Evolutionary conservation across 1,139 yeast genomes (phyloP), one percentile per base, ranked within the genome.

Genomic region (Geotrichum bryndzae): DNA sequence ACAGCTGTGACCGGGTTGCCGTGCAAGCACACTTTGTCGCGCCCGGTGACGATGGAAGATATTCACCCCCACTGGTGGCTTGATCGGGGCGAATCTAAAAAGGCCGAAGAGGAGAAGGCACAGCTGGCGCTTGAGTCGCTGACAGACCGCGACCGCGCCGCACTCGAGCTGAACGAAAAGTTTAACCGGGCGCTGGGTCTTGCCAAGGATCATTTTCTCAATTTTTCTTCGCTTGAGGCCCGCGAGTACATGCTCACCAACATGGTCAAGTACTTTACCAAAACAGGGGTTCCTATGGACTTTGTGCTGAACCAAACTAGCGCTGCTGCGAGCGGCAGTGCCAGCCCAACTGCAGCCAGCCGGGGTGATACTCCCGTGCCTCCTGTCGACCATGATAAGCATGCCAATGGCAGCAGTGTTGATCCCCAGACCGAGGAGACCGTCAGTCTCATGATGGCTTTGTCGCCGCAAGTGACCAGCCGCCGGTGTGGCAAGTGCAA

Each of bases 11-110:
- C 64, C 2, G 64, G 64, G 1, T 54, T 62, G 18, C 64, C 64
- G 2, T 62, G 64, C 31, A 62, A 62, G 33, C 64, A 62, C 53
- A 62, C 63, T 2, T 56, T 62, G 23, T 61, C 64, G 2, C 58
- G 64, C 22, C 60, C 64, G 27, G 62, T 57, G 2, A 59, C 61
- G 10, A 62, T 62, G 64, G 60, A 58, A 3, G 64, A 62, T 46
- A 51, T 60, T 5, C 60, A 58, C 48, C 64, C 63, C 0, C 64
- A 62, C 55, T 62, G 64, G 64, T 62, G 64, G 64, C 51, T 62
- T 3, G 33, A 57, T 10, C 57, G 53, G 25, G 48, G 48, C 3
- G 53, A 35, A 3, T 46, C 58, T 11, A 18, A 52, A n/a, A 51
- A 52, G 29, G n/a, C 31, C 2, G 46, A 35, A 23, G 51, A 54